Evolutionary conservation across 1,284 basidiomycete species (phyloP), one percentile per base, ranked within the genome.

Genomic region (Ceraceosorus bombacis): DNA sequence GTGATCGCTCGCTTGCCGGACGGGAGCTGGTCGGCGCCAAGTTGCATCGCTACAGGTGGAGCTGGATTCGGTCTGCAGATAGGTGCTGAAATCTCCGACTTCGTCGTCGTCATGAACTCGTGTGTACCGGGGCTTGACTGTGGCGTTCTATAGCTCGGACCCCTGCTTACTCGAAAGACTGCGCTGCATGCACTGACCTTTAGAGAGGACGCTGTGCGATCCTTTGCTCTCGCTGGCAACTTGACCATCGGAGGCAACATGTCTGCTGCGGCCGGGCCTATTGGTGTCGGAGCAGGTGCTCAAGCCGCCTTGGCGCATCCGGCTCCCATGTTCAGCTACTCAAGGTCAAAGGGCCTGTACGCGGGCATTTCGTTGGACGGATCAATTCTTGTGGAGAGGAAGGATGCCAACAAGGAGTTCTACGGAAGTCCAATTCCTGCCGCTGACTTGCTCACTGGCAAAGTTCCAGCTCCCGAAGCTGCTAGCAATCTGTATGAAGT

Each of bases 271-370:
- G 72, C 69, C 4, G 74, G 75, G 0, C 94, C 94, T 0, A 89
- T 97, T 65, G 95, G 94, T 0, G 96, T 93, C 0, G 95, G 95
- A 8, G 94, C 89, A 0, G 88, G 89, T 60, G 85, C 96, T 6
- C 87, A 93, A 70, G 85, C 90, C 0, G 86, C 86, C 7, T 80
- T 98, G 52, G 87, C 89, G 15, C 90, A 94, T 78, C 92, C 94
- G 0, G 87, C 94, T 9, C 93, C 93, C 0, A 92, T 97, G 87
- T 98, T 96, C 80, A 90, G 89, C 67, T 97, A 97, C 80, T 92
- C 88, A 17, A 89, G 93, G 78, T 91, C 88, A 9, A 93, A 92
- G 80, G 92, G 93, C 65, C 83, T 99, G 50, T 99, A 94, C 71
- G 94, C 93, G 2, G 94, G 94, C 36, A 79, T 98, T 53, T 93